Evolutionary conservation across 371 early-diverging fungal species (phyloP).

Genomic region (Circinella minor): DNA sequence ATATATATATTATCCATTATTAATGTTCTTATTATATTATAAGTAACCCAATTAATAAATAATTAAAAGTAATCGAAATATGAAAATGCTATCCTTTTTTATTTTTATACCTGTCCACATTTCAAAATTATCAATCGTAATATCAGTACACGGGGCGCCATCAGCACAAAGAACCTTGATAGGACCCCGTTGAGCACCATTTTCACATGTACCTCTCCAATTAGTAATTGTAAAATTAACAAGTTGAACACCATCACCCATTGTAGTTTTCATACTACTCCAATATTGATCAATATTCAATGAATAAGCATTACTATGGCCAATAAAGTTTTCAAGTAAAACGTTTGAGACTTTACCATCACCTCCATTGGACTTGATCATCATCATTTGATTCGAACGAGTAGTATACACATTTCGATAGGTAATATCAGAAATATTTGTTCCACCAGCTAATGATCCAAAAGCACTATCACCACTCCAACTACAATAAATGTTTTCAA

Average conservation of each 20-base stretch:
- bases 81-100: too few relatives aligned
- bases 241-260: conserved; percentile 6
- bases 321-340: conserved; percentile 7
- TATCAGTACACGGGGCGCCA: conserved; percentile 12
- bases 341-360: conserved; percentile 9
- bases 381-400: conserved; percentile 10
- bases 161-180: conserved; percentile 5
- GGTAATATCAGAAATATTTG: conserved; percentile 7
- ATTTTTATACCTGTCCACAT: conserved; percentile 7
- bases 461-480: conserved; percentile 13
- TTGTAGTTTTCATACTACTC: conserved; percentile 4
- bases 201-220: conserved; percentile 8
- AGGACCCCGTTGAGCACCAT: conserved; percentile 9
- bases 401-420: conserved; percentile 5
- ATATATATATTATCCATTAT: neutral
- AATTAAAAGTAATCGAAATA: too few relatives aligned
- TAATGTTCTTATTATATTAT: too few relatives aligned
- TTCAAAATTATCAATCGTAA: conserved; percentile 7
- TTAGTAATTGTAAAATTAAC: conserved; percentile 6
- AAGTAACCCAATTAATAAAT: too few relatives aligned
- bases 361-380: conserved; percentile 14
- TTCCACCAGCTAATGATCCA: conserved; percentile 4
- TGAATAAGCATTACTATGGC: conserved; percentile 6
- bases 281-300: conserved; percentile 9
- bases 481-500: conserved; percentile 11